Evolutionary conservation across 345 rosid genomes (phyloP), one percentile per base, ranked within the genome.

Genomic region (Diplotaxis tenuifolia): DNA sequence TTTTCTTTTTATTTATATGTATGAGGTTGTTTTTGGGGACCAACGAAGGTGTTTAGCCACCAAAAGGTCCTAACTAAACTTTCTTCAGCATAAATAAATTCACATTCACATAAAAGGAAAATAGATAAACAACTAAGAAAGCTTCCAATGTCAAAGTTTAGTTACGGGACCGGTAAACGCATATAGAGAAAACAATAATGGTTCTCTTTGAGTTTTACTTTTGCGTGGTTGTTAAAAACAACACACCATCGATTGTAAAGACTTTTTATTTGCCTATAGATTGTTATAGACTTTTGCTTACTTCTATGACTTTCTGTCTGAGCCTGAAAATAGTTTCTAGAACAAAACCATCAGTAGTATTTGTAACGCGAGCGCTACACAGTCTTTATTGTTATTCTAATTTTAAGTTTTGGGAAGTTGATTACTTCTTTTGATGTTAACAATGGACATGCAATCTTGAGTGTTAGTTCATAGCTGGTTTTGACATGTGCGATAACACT

Each of bases 91-190:
- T 8, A 38, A 5, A 22, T n/a, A 36, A 36, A 55, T 23, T 68
- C 25, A 34, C 34, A 34, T 54, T 52, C 42, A 21, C 23, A 36
- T 29, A 28, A 18, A 21, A 3, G 38, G 11, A 32, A 54, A 3
- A 34, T 0, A 52, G 19, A 47, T 16, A 27, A 76, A 31, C 49
- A 58, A 10, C 18, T 55, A 42, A 68, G 42, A 25, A 61, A 27
- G n/a, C 72, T 71, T 52, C 38, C 72, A 58, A 57, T 12, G 80
- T 77, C 80, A 77, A 75, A 27, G 62, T 77, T 70, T 72, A 71
- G 80, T 71, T 77, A 77, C 68, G 68, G 68, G 63, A 59, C 76
- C 68, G 72, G 76, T 71, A 45, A 53, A 21, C 21, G 12, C 8
- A 54, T 54, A 63, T 42, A 63, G 14, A 14, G 36, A 75, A 61